Evolutionary conservation across 140 eudicot species (phyloP).

Genomic region (Bidens hawaiensis): DNA sequence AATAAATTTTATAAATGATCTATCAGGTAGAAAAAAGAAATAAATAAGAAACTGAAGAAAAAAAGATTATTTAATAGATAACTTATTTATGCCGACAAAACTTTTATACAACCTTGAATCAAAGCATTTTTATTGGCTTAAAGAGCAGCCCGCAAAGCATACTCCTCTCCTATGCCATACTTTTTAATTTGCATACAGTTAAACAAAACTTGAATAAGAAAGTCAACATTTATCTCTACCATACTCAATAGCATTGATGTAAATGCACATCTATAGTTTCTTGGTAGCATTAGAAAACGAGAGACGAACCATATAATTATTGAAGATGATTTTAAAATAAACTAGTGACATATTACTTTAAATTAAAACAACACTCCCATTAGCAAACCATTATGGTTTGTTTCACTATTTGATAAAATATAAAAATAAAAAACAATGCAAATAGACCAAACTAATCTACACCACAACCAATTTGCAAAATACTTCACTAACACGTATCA

Average conservation of each 20-base stretch:
- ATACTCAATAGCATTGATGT: constrained; percentile 3
- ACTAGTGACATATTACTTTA: constrained; percentile 63
- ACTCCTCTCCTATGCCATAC: constrained; percentile 46
- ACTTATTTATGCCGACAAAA: constrained; percentile 43
- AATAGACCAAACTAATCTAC: too few relatives aligned
- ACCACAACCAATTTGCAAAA: too few relatives aligned
- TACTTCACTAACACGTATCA: too few relatives aligned
- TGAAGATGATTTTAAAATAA: constrained; percentile 58
- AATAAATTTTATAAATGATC: background rate
- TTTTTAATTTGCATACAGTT: constrained; percentile 55
- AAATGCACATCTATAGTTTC: background rate
- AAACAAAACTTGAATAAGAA: constrained; percentile 20
- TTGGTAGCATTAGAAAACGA: background rate
- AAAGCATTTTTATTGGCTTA: constrained; percentile 73
- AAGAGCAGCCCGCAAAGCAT: constrained; percentile 50
- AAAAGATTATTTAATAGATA: background rate
- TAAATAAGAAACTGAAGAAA: background rate
- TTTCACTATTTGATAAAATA: too few relatives aligned
- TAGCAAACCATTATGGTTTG: too few relatives aligned
- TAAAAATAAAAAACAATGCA: too few relatives aligned
- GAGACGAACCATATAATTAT: constrained; percentile 63
- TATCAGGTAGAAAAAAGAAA: constrained; percentile 9
- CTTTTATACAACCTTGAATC: constrained; percentile 70
- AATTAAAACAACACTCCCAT: too few relatives aligned
- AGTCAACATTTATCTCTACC: constrained; percentile 14